Base-by-base conservation (phyloP, 495 filamentous ascomycete genomes). In the Lichenothelia convexa region DNA sequence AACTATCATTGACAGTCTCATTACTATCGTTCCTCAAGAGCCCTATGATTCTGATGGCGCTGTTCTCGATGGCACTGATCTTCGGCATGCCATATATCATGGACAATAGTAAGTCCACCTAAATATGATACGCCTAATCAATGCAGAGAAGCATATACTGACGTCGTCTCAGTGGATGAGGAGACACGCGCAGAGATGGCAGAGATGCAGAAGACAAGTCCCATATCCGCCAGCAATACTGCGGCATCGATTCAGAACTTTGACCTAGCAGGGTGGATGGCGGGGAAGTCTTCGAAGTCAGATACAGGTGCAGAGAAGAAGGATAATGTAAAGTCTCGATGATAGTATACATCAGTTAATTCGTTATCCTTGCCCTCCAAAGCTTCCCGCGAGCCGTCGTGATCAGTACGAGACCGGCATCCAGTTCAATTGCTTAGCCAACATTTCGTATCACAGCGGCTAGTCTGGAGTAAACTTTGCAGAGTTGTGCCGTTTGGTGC, bases 171-270 rank as follows among this genome's bases (percentile, higher is more conserved):
- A 94, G 86, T 97, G 87, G 89, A 95, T 50, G 82, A 82, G 13
- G 89, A 97, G 56, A 80, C 80, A 62, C 71, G 73, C 39, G 80
- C 77, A 45, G 91, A 97, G 58, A 91, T 87, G 53, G 83, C 93
- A 51, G 77, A 84, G 51, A 75, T 82, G 39, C 83, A 86, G 45
- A 84, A 83, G 53, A 68, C 73, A 33, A 72, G 71, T 42, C 69
- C 76, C 4, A 62, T 86, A 43, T 56, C 57, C 21, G 54, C 59
- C 19, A 47, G 54, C 19, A 57, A 58, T 38, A 54, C 64, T 11
- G 53, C 58, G 5, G 40, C 47, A 16, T 61, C 65, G 13, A 50
- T 78, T 30, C 71, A 73, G 45, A 75, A 76, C 45, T 93, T 93
- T 48, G 85, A 93, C 54, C 64, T 91, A 52, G 85, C 85, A 1